These are phyloP conservation scores for Protomyces pachydermus DNA, from an alignment of 1,139 yeast genomes.

Conservation along the genomic window DNA sequence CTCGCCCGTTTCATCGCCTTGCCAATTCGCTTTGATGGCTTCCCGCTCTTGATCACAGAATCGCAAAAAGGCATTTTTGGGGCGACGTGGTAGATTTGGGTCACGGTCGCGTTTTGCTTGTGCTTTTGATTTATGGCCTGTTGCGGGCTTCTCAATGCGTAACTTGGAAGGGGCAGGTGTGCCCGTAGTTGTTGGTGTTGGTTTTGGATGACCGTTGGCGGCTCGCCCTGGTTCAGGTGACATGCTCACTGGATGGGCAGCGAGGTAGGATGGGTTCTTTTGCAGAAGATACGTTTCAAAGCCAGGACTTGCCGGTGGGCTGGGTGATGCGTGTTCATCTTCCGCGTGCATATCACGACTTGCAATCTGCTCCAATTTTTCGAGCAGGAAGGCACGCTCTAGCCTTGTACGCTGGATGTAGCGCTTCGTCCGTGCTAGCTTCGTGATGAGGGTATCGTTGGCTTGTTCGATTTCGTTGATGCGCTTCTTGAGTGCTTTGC, in stretches of 20 bases:
- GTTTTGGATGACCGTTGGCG: background rate
- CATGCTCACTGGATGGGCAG: background rate
- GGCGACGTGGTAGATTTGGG: conserved; percentile 22
- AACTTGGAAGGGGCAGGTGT: background rate
- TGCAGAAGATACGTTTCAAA: conserved; percentile 20
- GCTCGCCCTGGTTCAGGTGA: background rate
- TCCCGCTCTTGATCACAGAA: conserved; percentile 87
- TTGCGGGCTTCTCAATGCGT: conserved; percentile 37
- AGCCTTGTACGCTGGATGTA: conserved; percentile 73
- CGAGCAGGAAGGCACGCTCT: conserved; percentile 75
- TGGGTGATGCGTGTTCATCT: conserved; percentile 15
- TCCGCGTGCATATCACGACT: conserved; percentile 11
- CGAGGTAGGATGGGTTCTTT: background rate
- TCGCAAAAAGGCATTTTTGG: conserved; percentile 29
- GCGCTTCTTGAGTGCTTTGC: conserved; percentile 66
- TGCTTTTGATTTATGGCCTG: conserved; percentile 66
- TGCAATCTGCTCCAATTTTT: conserved; percentile 58
- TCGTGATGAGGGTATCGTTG: conserved; percentile 72
- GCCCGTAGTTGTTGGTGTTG: background rate
- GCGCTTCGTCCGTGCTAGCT: conserved; percentile 71
- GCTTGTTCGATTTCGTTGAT: conserved; percentile 70
- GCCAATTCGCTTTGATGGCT: conserved; percentile 50
- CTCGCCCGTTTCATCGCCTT: conserved; percentile 45
- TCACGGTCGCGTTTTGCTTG: conserved; percentile 49
- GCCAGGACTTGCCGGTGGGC: conserved; percentile 22